Evolutionary conservation across 2,329 filamentous ascomycete species (phyloP).

Genomic region (Fusarium torulosum): DNA sequence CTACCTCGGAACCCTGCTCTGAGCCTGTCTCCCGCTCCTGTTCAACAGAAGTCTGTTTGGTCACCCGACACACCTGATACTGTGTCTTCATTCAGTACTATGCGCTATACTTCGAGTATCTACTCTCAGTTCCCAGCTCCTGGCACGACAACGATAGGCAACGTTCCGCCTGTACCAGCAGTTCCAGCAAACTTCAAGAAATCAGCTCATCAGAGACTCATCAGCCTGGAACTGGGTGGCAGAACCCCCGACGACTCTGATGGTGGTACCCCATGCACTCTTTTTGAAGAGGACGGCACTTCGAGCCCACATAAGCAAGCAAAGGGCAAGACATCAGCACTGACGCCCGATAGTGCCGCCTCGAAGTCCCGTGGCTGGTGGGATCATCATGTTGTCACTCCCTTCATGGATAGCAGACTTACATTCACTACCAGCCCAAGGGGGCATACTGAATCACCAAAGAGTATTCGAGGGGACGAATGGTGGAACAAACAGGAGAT

Average conservation of each 20-base stretch:
- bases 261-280: constrained; percentile 69
- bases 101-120: constrained; percentile 67
- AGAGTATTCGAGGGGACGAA: constrained; percentile 49
- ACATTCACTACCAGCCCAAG: constrained; percentile 58
- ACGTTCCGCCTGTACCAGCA: constrained; percentile 71
- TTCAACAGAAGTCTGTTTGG: constrained; percentile 66
- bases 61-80: constrained; percentile 72
- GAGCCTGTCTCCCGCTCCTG: constrained; percentile 38
- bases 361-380: constrained; percentile 79
- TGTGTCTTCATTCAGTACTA: constrained; percentile 55
- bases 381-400: constrained; percentile 80
- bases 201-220: constrained; percentile 51
- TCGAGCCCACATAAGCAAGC: constrained; percentile 55
- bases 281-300: constrained; percentile 77
- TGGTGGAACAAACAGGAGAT: constrained; percentile 54
- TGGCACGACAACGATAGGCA: constrained; percentile 45
- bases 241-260: constrained; percentile 62
- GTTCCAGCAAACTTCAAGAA: constrained; percentile 62
- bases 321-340: constrained; percentile 54
- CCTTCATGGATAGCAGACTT: constrained; percentile 66
- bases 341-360: constrained; percentile 63
- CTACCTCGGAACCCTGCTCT: constrained; percentile 16
- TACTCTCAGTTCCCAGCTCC: constrained; percentile 69
- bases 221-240: constrained; percentile 53
- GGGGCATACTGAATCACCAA: constrained; percentile 51